These are phyloP conservation scores for Termitomyces sp. DNA, from an alignment of 1,284 basidiomycete genomes.

Conservation along the genomic window DNA sequence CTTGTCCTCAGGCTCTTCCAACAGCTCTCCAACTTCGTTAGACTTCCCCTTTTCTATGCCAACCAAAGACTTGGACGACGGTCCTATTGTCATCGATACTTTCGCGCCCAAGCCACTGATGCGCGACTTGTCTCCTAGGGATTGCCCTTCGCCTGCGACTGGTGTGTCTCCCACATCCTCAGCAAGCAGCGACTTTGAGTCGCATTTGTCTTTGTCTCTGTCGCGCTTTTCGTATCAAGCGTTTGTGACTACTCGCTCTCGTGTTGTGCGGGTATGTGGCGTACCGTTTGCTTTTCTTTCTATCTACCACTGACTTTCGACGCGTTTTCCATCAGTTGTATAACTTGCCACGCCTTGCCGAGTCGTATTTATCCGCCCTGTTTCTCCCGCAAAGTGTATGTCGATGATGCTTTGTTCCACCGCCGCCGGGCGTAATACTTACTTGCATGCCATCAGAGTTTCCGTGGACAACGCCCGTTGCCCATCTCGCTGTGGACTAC, in stretches of 20 bases:
- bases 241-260: constrained; percentile 45
- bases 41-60: constrained; percentile 21
- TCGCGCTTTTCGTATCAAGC: constrained; percentile 31
- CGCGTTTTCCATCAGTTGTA: constrained; percentile 25
- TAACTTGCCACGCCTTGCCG: constrained; percentile 34
- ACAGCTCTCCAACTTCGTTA: constrained; percentile 15
- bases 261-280: constrained; percentile 44
- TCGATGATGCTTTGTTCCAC: constrained; percentile 14
- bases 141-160: constrained; percentile 6
- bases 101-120: constrained; percentile 26
- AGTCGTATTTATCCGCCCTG: constrained; percentile 34
- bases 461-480: constrained; percentile 22
- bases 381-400: constrained; percentile 34
- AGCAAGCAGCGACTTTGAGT: constrained; percentile 29
- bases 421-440: constrained; percentile 16
- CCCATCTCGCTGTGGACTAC: constrained; percentile 44
- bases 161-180: constrained; percentile 24
- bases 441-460: constrained; percentile 10
- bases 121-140: constrained; percentile 26
- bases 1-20: neutral
- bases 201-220: constrained; percentile 18
- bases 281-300: neutral
- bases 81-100: constrained; percentile 28
- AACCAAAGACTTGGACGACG: constrained; percentile 17
- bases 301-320: constrained; percentile 6